These are phyloP conservation scores for Papiliotrema terrestris DNA, from an alignment of 1,284 basidiomycete genomes.

Conservation along the genomic window DNA sequence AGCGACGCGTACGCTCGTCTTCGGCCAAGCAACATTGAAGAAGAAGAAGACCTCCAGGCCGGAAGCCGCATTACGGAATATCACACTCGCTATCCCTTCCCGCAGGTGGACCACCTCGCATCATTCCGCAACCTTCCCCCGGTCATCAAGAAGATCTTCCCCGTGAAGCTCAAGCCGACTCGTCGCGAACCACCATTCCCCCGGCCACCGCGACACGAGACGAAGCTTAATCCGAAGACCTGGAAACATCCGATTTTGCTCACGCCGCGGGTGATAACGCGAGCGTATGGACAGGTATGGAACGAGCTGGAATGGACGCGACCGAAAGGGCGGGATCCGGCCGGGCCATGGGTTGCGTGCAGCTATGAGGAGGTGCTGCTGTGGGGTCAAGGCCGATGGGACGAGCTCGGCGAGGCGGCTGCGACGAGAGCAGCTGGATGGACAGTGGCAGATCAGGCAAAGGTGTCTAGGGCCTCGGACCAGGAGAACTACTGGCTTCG, in stretches of 20 bases:
- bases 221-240: constrained; percentile 24
- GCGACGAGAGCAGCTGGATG: neutral
- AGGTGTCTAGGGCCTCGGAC: neutral
- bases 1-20: neutral
- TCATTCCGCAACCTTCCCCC: constrained; percentile 8
- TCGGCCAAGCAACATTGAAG: too few relatives aligned
- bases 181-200: constrained; percentile 13
- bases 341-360: constrained; percentile 15
- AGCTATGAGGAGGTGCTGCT: constrained; percentile 11
- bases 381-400: constrained; percentile 3
- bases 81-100: neutral
- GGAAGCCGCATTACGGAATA: neutral
- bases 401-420: neutral
- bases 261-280: constrained; percentile 16
- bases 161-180: constrained; percentile 3
- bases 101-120: neutral
- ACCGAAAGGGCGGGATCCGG: neutral
- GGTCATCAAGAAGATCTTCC: constrained; percentile 14
- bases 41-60: neutral
- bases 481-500: neutral
- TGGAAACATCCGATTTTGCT: constrained; percentile 26
- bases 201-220: constrained; percentile 20
- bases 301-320: constrained; percentile 23
- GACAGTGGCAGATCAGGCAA: neutral
- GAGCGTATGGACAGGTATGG: constrained; percentile 32